Percentiles rank a stretch among this genome's conserved stretches.
These are phyloP conservation scores for Selenicereus undatus DNA, from an alignment of 148 eudicot species.

Conservation along the genomic window DNA sequence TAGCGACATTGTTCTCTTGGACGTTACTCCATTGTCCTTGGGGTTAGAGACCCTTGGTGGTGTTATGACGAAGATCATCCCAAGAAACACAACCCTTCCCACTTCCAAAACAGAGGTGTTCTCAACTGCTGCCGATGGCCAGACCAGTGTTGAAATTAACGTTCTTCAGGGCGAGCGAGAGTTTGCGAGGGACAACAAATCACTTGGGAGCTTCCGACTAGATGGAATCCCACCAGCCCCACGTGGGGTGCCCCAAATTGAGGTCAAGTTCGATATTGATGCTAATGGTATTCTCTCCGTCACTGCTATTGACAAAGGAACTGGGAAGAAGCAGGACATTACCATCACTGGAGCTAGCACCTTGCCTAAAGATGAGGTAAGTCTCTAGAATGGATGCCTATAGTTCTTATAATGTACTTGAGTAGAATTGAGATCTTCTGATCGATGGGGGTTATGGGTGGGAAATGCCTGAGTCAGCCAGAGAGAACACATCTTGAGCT, in stretches of 20 bases:
- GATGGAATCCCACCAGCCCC: conserved; percentile 81
- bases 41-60: conserved; percentile 70
- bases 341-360: conserved; percentile 76
- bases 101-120: conserved; percentile 66
- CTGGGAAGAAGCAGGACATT: conserved; percentile 71
- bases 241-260: conserved; percentile 71
- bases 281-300: conserved; percentile 73
- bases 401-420: too few species aligned
- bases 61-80: conserved; percentile 66
- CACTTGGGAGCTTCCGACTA: conserved; percentile 60
- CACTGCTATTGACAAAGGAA: conserved; percentile 61
- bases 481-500: too few species aligned
- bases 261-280: conserved; percentile 66
- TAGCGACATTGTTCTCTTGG: conserved; percentile 59
- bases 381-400: neutral
- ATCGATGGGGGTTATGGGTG: too few species aligned
- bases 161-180: conserved; percentile 80
- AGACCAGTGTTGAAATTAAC: conserved; percentile 60
- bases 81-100: conserved; percentile 65
- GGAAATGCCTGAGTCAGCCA: too few species aligned
- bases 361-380: conserved; percentile 64
- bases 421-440: too few species aligned
- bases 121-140: conserved; percentile 76
- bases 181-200: conserved; percentile 64
- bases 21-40: conserved; percentile 56